Percentiles rank a stretch among this genome's conserved stretches.
phyloP scores from a whole-genome alignment of 495 filamentous ascomycete species.

The Gamarada debralockiae region DNA sequence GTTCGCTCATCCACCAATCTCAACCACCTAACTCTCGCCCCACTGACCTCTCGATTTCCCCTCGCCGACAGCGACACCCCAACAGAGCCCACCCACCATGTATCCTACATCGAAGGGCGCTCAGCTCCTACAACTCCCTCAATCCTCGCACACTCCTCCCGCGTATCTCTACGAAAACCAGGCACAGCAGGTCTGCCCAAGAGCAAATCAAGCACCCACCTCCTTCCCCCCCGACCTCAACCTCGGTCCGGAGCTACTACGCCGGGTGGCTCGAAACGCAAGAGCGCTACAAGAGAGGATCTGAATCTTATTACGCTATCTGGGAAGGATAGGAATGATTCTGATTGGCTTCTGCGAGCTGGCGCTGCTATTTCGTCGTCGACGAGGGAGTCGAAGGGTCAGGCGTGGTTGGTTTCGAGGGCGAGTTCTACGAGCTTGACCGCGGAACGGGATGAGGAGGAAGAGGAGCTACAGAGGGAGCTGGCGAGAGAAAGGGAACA shows the following conservation, averaged over 20 bases:
- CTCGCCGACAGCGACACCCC: conserved; percentile 43
- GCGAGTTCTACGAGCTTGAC: conserved; percentile 67
- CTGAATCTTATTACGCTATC: conserved; percentile 1
- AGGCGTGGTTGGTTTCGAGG: conserved; percentile 71
- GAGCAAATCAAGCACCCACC: conserved; percentile 35
- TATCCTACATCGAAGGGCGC: conserved; percentile 49
- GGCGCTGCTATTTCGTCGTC: conserved; percentile 68
- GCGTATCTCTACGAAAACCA: conserved; percentile 22
- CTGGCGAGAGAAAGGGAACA: conserved; percentile 28
- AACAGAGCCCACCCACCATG: conserved; percentile 22
- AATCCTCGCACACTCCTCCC: conserved; percentile 47
- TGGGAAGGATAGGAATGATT: conserved; percentile 37
- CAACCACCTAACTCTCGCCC: conserved; percentile 56
- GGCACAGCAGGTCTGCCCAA: conserved; percentile 16
- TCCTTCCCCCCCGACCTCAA: conserved; percentile 18
- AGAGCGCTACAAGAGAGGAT: conserved; percentile 6
- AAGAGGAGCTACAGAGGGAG: conserved; percentile 40
- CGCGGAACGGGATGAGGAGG: conserved; percentile 43
- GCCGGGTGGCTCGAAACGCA: conserved; percentile 10
- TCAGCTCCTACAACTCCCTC: conserved; percentile 55
- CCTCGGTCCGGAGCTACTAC: conserved; percentile 15
- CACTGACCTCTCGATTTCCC: conserved; percentile 63
- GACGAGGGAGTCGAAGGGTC: conserved; percentile 72
- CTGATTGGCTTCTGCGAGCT: conserved; percentile 72
- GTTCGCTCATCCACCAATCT: conserved; percentile 42